Evolutionary conservation across 768 basidiomycete genomes (phyloP).

Genomic region (Phylloporus sp.): DNA sequence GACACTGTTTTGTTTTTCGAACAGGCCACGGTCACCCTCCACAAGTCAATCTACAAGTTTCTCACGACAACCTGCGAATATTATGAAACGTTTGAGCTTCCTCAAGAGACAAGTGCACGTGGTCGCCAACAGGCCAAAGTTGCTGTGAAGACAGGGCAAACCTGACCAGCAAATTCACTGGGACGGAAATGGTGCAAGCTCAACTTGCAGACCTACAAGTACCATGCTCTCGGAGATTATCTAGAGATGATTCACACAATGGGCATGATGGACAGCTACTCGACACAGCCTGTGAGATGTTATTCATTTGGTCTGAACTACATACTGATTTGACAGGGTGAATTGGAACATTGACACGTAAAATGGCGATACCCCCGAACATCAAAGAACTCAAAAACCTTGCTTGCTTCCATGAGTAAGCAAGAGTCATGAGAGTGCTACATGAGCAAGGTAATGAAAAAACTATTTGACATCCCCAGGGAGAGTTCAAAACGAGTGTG

Average conservation of each 20-base stretch:
- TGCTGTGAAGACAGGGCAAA: neutral
- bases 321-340: no score
- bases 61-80: neutral
- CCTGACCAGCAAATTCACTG: no score
- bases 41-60: neutral
- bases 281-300: no score
- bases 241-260: neutral
- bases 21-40: neutral
- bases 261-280: neutral
- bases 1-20: neutral
- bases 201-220: neutral
- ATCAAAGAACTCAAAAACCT: no score
- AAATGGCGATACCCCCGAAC: no score
- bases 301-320: no score
- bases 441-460: no score
- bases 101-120: neutral
- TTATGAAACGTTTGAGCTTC: neutral
- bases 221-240: neutral
- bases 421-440: no score
- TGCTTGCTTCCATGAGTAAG: no score
- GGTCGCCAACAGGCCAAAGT: neutral
- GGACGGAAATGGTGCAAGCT: neutral
- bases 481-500: no score
- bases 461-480: no score
- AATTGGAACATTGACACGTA: constrained; percentile 26